Evolutionary conservation across 148 eudicot genomes (phyloP), one percentile per base, ranked within the genome.

Genomic region (Nepenthes gracilis): DNA sequence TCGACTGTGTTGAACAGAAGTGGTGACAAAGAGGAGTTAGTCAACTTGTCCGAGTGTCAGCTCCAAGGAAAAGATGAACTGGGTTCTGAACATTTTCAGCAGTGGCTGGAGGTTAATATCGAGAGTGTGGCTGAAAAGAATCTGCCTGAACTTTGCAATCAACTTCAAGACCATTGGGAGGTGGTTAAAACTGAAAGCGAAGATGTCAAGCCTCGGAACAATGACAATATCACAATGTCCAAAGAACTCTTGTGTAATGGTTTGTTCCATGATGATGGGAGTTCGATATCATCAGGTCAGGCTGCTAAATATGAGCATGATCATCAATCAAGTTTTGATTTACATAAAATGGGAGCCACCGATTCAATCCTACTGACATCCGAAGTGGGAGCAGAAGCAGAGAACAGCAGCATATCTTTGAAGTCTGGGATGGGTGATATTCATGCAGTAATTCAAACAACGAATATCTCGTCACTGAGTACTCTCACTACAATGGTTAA

Each of bases 1-100:
- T 69, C 74, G 47, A 62, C 65, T 59, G 64, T 55, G n/a, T 67
- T 73, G 65, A 77, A 74, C 38, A 82, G 69, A 70, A 75, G 76
- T 60, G 67, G 54, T 36, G 43, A 59, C 10, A 70, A 66, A 13
- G 75, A 70, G 23, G 23, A 57, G 36, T 51, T 13, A 51, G 14
- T 35, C 57, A 7, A 66, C 59, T 43, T 51, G 50, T 64, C 64
- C 45, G 69, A 47, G 63, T 56, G 59, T 15, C 59, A 37, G 61
- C 59, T 23, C 23, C 75, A 72, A 53, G 78, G 60, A 40, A 68
- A 62, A 36, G 68, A 56, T 12, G 60, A 57, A 37, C 43, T 45
- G 10, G 14, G 62, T 63, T 37, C 52, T 8, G 64, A 67, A 56
- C 47, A 55, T 15, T 40, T 64, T 60, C 64, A 58, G 55, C 67